phyloP scores from a whole-genome alignment of 495 filamentous ascomycete genomes.

The Lasiosphaeriaceae sp. region DNA sequence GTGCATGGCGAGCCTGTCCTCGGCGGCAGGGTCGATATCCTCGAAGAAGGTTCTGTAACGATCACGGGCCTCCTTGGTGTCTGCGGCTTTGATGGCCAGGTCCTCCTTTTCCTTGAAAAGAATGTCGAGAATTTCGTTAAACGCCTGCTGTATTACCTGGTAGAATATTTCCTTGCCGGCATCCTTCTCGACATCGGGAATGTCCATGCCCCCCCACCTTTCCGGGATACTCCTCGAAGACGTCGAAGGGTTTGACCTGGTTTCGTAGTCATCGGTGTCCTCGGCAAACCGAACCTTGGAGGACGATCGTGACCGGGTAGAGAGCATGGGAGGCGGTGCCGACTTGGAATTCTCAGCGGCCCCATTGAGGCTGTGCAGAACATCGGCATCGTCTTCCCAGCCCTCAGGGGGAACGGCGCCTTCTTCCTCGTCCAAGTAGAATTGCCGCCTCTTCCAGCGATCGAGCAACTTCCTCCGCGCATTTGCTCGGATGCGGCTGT shows the following conservation, averaged over 20 bases:
- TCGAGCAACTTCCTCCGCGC: constrained; percentile 58
- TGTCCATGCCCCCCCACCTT: constrained; percentile 78
- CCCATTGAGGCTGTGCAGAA: constrained; percentile 40
- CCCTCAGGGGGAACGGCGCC: constrained; percentile 60
- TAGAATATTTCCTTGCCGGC: constrained; percentile 86
- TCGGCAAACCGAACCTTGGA: constrained; percentile 83
- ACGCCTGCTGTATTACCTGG: constrained; percentile 81
- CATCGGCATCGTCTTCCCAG: constrained; percentile 60
- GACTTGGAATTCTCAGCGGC: constrained; percentile 39
- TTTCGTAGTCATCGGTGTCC: constrained; percentile 67
- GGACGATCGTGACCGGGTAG: constrained; percentile 74
- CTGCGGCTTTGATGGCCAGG: constrained; percentile 62
- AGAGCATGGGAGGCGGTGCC: constrained; percentile 42
- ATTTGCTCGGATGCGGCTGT: constrained; percentile 4
- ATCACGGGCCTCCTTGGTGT: constrained; percentile 59
- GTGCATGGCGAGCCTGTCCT: constrained; percentile 13
- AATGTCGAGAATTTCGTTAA: constrained; percentile 85
- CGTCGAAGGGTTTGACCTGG: constrained; percentile 72
- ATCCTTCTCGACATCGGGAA: constrained; percentile 75
- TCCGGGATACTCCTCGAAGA: constrained; percentile 78
- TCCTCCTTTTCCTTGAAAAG: constrained; percentile 81
- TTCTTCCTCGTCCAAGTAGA: constrained; percentile 80
- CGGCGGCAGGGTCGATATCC: constrained; percentile 46
- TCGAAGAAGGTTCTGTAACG: constrained; percentile 44
- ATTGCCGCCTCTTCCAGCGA: constrained; percentile 67